Evolutionary conservation across 108 stramenopile species (phyloP).

Genomic region (Schizochytrium sp.): DNA sequence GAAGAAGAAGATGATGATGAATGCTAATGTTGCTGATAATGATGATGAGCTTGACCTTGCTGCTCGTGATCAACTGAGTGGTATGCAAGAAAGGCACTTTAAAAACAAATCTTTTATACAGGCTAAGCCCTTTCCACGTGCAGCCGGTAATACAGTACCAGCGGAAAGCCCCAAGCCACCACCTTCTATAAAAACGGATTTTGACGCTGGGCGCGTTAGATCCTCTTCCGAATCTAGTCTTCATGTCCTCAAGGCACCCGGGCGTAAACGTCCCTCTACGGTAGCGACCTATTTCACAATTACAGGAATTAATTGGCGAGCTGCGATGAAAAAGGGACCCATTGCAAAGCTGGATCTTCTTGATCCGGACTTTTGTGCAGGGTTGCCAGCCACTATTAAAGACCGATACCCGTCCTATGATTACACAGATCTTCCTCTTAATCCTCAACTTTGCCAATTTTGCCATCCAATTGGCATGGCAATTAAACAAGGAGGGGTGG

Average conservation of each 20-base stretch:
- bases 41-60: no score
- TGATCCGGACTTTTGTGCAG: constrained; percentile 17
- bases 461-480: constrained; percentile 32
- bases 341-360: constrained; percentile 48
- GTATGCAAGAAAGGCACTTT: no score
- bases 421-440: constrained; percentile 23
- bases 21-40: no score
- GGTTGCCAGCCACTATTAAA: neutral
- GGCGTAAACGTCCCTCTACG: constrained; percentile 24
- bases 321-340: neutral
- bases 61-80: no score
- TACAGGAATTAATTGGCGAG: constrained; percentile 25
- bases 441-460: neutral
- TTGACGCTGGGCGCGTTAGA: no score
- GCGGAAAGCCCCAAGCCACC: neutral
- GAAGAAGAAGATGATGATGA: no score
- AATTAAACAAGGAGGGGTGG: neutral
- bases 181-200: neutral
- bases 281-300: constrained; percentile 37
- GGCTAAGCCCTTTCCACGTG: no score
- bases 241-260: neutral
- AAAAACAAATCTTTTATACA: no score
- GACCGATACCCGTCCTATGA: constrained; percentile 2
- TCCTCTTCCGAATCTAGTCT: neutral
- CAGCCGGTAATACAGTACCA: neutral